Evolutionary conservation across 495 filamentous ascomycete genomes (phyloP), one percentile per base, ranked within the genome.

Genomic region (Penicillium canescens): DNA sequence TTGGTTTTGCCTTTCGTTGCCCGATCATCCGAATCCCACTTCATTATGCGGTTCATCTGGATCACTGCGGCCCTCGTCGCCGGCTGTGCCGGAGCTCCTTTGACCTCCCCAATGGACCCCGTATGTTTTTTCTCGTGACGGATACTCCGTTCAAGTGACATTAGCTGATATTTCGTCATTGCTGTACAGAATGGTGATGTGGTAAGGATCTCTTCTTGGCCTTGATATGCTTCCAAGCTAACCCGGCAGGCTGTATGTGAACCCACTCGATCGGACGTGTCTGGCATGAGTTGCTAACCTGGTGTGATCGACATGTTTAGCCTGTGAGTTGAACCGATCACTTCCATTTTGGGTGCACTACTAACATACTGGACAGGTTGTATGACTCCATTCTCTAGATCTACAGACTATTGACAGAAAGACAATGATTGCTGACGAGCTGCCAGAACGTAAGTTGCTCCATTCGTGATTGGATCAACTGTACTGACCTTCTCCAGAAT

Each of bases 181-280:
- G 36, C 47, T 41, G 6, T 2, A 42, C 39, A 56, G 54, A 46
- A 39, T 18, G 54, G 54, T 46, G 46, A 56, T 39, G 54, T 51
- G 46, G 54, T 56, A 28, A 56, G 52, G 50, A 20, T 41, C 33
- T 14, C 33, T 24, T 48, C 12, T 12, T 33, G 36, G 3, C 9
- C 21, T 42, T 1, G 40, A 20, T 20, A n/a, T 24, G 8, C 21
- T 42, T 23, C 20, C 40, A 16, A 24, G 40, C 52, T 54, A 41
- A 54, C 20, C 7, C 6, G 14, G 20, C 52, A 54, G 52, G 52
- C 42, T 46, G 52, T 54, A 54, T 34, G 52, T 42, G 18, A 42
- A 18, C n/a, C 40, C 40, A 42, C 18, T 18, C 20, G 10, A 23
- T 13, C 20, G 20, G 13, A 24, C 26, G 40, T 31, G 40, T 23